These are phyloP conservation scores for Alloteropsis semialata DNA, from an alignment of 176 grass and related monocot species.

Conservation along the genomic window DNA sequence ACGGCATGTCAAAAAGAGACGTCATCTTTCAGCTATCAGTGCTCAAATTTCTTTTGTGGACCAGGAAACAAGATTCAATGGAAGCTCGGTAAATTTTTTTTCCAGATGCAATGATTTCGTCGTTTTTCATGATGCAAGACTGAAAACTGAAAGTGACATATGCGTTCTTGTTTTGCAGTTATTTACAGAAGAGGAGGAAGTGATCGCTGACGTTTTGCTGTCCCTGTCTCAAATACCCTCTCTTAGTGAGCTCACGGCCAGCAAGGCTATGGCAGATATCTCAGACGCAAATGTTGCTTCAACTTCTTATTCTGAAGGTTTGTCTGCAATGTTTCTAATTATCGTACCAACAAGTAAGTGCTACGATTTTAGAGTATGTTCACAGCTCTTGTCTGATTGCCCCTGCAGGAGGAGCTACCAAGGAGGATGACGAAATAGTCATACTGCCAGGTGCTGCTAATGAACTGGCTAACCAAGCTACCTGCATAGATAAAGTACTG, in stretches of 20 bases:
- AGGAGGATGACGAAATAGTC: background rate
- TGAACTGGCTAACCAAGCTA: background rate
- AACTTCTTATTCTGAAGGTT: slow-evolving; percentile 45
- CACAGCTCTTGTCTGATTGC: slow-evolving; percentile 19
- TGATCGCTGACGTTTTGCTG: slow-evolving; percentile 50
- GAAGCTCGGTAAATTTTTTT: slow-evolving; percentile 11
- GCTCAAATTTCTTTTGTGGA: slow-evolving; percentile 18
- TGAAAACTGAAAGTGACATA: background rate
- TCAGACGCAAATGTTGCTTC: slow-evolving; percentile 29
- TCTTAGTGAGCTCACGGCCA: background rate
- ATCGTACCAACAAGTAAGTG: background rate
- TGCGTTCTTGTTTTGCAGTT: slow-evolving; percentile 36
- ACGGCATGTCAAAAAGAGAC: slow-evolving; percentile 50
- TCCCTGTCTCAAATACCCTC: slow-evolving; percentile 28
- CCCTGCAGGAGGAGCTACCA: slow-evolving; percentile 13
- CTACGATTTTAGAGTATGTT: background rate
- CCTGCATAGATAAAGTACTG: background rate
- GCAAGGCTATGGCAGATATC: slow-evolving; percentile 2
- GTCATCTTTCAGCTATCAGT: slow-evolving; percentile 40
- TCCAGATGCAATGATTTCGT: background rate
- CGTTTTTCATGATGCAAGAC: background rate
- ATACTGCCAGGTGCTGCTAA: background rate
- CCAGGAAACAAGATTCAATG: slow-evolving; percentile 11
- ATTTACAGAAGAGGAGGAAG: slow-evolving; percentile 59
- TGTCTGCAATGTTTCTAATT: background rate